Conservation (phyloP, 345 rosid genomes). For the Populus pruinosa region DNA sequence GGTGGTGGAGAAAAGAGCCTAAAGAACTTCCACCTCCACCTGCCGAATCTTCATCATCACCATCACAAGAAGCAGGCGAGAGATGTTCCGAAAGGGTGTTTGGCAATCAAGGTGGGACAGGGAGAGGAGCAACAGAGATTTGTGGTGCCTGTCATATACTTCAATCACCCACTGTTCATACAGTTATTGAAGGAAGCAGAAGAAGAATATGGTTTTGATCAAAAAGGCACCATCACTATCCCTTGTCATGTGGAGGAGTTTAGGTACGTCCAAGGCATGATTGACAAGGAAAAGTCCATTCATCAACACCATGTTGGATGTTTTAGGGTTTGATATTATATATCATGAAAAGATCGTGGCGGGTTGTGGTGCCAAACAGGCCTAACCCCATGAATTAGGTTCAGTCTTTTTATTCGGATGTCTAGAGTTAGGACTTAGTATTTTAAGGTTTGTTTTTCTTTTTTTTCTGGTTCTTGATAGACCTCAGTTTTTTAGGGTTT, state of each 20-base stretch:
- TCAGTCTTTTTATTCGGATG: neutral
- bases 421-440: constrained; percentile 17
- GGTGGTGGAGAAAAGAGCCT: constrained; percentile 37
- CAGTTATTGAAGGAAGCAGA: constrained; percentile 28
- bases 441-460: neutral
- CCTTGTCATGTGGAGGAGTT: constrained; percentile 37
- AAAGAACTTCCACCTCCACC: constrained; percentile 20
- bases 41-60: constrained; percentile 20
- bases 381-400: constrained; percentile 25
- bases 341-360: constrained; percentile 12
- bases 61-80: constrained; percentile 12
- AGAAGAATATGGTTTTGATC: constrained; percentile 32
- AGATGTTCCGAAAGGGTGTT: constrained; percentile 28
- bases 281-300: constrained; percentile 54
- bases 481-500: constrained; percentile 7
- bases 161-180: constrained; percentile 31
- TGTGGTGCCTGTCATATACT: constrained; percentile 29
- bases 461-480: constrained; percentile 6
- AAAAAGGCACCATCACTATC: constrained; percentile 28
- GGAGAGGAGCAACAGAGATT: constrained; percentile 34
- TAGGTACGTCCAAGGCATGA: constrained; percentile 34
- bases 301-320: constrained; percentile 54
- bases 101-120: constrained; percentile 31
- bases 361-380: constrained; percentile 37
- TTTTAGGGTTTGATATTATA: constrained; percentile 44